These are phyloP conservation scores for Jatropha podagrica DNA, from an alignment of 441 rosid genomes.

Conservation along the genomic window DNA sequence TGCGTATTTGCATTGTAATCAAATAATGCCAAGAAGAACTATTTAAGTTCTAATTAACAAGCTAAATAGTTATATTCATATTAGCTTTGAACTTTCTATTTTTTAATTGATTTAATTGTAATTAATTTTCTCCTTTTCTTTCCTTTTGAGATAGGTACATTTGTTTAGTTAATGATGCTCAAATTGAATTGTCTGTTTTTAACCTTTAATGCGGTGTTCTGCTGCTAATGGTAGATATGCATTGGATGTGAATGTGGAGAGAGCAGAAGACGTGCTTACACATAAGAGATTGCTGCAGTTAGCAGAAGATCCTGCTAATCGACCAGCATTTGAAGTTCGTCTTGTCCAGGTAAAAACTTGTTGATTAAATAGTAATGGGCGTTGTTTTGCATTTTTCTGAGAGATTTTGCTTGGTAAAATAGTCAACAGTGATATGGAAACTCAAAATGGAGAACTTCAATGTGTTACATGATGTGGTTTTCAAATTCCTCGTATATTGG, in stretches of 20 bases:
- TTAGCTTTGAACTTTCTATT: not conserved
- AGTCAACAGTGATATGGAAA: constrained; percentile 3
- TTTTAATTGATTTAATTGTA: not conserved
- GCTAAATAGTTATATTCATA: not conserved
- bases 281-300: constrained; percentile 72
- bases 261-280: constrained; percentile 86
- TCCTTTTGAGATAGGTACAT: not conserved
- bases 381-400: not conserved
- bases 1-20: constrained; percentile 4
- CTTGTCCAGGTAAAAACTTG: constrained; percentile 61
- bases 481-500: not conserved
- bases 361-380: not conserved
- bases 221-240: constrained; percentile 55
- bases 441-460: not conserved
- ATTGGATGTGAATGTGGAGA: constrained; percentile 91
- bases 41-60: not conserved
- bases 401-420: not conserved
- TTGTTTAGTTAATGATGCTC: not conserved
- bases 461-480: not conserved
- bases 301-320: constrained; percentile 77
- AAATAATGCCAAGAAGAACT: not conserved
- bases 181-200: not conserved
- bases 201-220: constrained; percentile 2
- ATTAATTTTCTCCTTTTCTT: not conserved
- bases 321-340: constrained; percentile 84